phyloP scores from a whole-genome alignment of 202 grass and related monocot genomes.

The Carex arenaria region DNA sequence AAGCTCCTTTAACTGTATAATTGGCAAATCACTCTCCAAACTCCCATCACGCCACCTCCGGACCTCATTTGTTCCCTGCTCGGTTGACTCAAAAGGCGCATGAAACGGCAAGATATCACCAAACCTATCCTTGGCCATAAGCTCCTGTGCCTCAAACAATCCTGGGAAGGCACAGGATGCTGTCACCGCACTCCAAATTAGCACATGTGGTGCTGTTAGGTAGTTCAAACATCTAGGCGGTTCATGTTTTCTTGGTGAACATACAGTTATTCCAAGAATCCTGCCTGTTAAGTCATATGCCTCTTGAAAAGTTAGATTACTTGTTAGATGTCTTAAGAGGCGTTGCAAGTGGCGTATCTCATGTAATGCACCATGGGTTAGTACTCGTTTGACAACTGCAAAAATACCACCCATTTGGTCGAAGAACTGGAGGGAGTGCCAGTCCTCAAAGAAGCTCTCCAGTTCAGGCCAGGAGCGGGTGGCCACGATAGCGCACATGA shows the following conservation, averaged over 20 bases:
- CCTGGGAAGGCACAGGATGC: constrained; percentile 95
- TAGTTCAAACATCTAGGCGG: constrained; percentile 93
- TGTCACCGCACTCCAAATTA: constrained; percentile 98
- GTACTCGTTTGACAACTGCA: constrained; percentile 57
- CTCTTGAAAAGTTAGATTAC: constrained; percentile 99
- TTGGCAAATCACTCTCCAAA: constrained; percentile 93
- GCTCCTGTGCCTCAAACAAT: constrained; percentile 89
- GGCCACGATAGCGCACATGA: constrained; percentile 80
- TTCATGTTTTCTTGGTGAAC: constrained; percentile 92
- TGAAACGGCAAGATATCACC: constrained; percentile 87
- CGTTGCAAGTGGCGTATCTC: constrained; percentile 89
- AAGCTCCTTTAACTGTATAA: constrained; percentile 81
- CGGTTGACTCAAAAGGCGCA: constrained; percentile 49
- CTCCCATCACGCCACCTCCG: constrained; percentile 92
- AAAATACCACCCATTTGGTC: constrained; percentile 89
- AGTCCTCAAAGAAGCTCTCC: constrained; percentile 84
- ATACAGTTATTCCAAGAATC: constrained; percentile 89
- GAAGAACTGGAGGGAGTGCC: constrained; percentile 83
- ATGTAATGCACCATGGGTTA: constrained; percentile 84
- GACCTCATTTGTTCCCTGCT: constrained; percentile 41
- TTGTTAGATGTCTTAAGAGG: constrained; percentile 80
- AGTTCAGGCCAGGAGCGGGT: constrained; percentile 90
- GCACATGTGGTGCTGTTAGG: constrained; percentile 81
- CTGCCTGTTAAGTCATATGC: constrained; percentile 92
- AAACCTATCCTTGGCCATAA: constrained; percentile 97